Evolutionary conservation across 345 rosid genomes (phyloP).

Genomic region (Noccaea bulbosa): DNA sequence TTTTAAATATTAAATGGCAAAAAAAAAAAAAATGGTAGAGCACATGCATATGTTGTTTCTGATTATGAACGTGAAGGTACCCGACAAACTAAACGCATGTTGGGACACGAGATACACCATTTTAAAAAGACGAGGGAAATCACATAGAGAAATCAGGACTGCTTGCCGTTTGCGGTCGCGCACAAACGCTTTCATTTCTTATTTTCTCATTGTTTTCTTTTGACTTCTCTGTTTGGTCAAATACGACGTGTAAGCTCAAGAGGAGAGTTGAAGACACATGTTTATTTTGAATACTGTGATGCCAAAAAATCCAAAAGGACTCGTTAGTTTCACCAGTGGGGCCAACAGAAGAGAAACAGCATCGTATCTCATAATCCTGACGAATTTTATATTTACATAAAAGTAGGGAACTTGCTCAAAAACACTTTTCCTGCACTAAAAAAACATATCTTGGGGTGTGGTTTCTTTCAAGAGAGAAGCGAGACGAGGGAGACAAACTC

Average conservation of each 20-base stretch:
- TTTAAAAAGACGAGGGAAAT: background rate
- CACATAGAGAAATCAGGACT: background rate
- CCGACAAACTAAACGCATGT: background rate
- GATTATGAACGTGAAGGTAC: background rate
- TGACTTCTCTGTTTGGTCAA: background rate
- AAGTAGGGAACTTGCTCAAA: background rate
- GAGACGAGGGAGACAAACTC: slow-evolving; percentile 93
- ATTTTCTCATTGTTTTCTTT: too few species aligned
- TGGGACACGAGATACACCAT: background rate
- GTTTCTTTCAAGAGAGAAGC: slow-evolving; percentile 50
- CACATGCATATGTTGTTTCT: background rate
- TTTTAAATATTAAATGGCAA: background rate
- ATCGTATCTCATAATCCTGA: background rate
- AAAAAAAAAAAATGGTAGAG: too few species aligned
- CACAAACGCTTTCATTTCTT: background rate
- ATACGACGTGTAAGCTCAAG: background rate
- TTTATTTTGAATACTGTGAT: background rate
- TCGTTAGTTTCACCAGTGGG: background rate
- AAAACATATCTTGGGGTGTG: background rate
- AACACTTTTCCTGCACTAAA: background rate
- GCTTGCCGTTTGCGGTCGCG: background rate
- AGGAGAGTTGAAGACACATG: background rate
- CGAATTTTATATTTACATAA: slow-evolving; percentile 3
- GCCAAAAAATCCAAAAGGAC: background rate
- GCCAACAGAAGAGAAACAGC: background rate